Percentiles rank a stretch among this genome's conserved stretches.
Conservation (phyloP, 495 filamentous ascomycete genomes). For the Patellaria atrata region DNA sequence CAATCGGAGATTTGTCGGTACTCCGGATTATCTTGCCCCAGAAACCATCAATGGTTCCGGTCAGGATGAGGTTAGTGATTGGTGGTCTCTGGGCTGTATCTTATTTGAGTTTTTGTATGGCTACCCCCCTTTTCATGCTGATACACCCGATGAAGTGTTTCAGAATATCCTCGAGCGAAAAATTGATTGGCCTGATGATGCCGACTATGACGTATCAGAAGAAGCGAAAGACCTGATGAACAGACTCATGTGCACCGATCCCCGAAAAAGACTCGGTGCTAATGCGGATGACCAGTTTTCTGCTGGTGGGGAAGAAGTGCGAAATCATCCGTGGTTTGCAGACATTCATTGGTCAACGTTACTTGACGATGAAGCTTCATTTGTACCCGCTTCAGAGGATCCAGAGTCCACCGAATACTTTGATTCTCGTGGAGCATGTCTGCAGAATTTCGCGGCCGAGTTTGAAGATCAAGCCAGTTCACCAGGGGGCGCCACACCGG, state of each 20-base stretch:
- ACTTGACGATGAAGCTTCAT: conserved; percentile 83
- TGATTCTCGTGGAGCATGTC: conserved; percentile 74
- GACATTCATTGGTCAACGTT: conserved; percentile 82
- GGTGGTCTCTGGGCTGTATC: conserved; percentile 98
- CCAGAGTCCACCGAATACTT: conserved; percentile 98
- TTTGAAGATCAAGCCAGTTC: conserved; percentile 78
- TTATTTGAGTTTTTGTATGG: conserved; percentile 93
- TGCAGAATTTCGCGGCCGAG: conserved; percentile 82
- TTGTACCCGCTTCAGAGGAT: conserved; percentile 84
- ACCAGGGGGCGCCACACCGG: conserved; percentile 39
- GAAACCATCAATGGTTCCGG: conserved; percentile 91
- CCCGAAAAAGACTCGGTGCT: conserved; percentile 63
- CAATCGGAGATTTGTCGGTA: conserved; percentile 87
- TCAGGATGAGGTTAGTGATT: conserved; percentile 96
- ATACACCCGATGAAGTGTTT: conserved; percentile 84
- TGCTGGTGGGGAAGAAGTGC: conserved; percentile 79
- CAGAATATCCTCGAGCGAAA: conserved; percentile 83
- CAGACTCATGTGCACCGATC: conserved; percentile 69
- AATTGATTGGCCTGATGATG: conserved; percentile 77
- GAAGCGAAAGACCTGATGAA: conserved; percentile 93
- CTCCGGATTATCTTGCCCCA: conserved; percentile 91
- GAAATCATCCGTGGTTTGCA: conserved; percentile 75
- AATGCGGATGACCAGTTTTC: conserved; percentile 67
- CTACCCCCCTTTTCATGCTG: conserved; percentile 84
- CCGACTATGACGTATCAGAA: conserved; percentile 45